Conservation (phyloP, 139 green algal species). For the Chlorella ohadii region DNA sequence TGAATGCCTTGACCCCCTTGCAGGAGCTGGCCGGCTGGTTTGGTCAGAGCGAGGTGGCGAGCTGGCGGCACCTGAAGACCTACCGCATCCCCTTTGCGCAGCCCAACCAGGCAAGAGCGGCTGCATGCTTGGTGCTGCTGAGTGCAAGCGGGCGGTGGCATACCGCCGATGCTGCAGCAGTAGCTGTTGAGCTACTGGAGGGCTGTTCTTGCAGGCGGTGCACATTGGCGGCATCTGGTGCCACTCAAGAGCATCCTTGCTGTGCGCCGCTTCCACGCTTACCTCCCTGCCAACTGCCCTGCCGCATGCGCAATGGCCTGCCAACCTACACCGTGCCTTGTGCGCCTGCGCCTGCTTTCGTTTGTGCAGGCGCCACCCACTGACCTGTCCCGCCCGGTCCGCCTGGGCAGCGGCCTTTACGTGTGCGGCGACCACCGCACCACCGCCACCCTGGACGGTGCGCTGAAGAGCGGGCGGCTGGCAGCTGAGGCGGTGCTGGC, state of each 20-base stretch:
- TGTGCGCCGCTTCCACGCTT: background rate
- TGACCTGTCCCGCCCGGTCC: conserved; percentile 70
- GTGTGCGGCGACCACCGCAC: conserved; percentile 92
- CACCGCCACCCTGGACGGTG: conserved; percentile 92
- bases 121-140: background rate
- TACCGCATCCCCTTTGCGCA: conserved; percentile 98
- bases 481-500: conserved; percentile 81
- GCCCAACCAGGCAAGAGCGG: conserved; percentile 75
- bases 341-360: no score
- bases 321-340: no score
- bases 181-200: no score
- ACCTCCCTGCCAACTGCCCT: no score
- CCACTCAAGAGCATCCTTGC: no score
- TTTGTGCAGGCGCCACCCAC: conserved; percentile 76
- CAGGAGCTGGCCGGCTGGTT: conserved; percentile 90
- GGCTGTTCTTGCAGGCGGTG: no score
- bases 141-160: no score
- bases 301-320: no score
- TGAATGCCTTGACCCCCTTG: no score
- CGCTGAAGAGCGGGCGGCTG: conserved; percentile 76
- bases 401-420: conserved; percentile 73
- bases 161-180: no score
- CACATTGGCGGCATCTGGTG: no score
- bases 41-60: conserved; percentile 62
- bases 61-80: conserved; percentile 84